A percentile compares a stretch with the other conserved stretches of the same genome.
These are phyloP conservation scores for Picea abies DNA, from an alignment of 83 land plant species.

Conservation along the genomic window DNA sequence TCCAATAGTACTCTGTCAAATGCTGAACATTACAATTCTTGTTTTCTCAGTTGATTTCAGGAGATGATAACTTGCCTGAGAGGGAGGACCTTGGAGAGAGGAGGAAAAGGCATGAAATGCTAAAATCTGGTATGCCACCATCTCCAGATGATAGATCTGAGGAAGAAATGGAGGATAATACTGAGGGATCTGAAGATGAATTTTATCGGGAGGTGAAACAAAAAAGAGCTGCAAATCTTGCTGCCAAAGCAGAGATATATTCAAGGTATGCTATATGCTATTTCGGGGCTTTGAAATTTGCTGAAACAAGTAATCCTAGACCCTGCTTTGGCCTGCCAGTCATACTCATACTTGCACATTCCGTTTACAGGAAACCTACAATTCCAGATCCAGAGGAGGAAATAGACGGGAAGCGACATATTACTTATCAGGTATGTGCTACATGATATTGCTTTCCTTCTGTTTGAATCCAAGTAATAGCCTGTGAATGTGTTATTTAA, in stretches of 20 bases:
- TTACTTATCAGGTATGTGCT: constrained; percentile 69
- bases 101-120: constrained; percentile 79
- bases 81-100: constrained; percentile 96
- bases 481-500: constrained; percentile 9
- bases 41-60: constrained; percentile 65
- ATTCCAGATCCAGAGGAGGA: constrained; percentile 46
- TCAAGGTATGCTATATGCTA: constrained; percentile 50
- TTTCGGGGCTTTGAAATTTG: background rate
- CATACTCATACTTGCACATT: background rate
- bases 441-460: background rate
- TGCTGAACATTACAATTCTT: background rate
- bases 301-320: background rate
- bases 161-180: constrained; percentile 17
- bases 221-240: constrained; percentile 55
- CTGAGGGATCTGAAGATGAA: constrained; percentile 66
- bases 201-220: constrained; percentile 68
- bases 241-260: constrained; percentile 62
- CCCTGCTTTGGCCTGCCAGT: background rate
- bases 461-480: background rate
- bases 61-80: constrained; percentile 91
- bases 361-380: constrained; percentile 34
- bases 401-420: constrained; percentile 85
- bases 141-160: constrained; percentile 21
- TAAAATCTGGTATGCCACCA: background rate
- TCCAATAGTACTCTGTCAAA: background rate